A percentile compares a stretch with the other conserved stretches of the same genome.
Evolutionary conservation across 257 asterid species (phyloP).

Genomic region (Leptodermis oblonga): DNA sequence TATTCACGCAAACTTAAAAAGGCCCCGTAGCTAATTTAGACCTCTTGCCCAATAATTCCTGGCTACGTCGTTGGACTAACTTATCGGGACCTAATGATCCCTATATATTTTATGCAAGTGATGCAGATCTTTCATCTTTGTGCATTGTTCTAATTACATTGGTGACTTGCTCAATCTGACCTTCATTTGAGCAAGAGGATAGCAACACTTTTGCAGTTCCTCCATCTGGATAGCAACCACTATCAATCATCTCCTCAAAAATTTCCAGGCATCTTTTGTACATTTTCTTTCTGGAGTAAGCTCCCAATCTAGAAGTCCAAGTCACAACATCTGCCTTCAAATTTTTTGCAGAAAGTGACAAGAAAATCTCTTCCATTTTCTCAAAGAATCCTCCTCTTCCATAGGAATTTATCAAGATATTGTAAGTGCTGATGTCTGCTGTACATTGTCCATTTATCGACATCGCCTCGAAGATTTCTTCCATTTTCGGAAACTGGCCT

Average conservation of each 20-base stretch:
- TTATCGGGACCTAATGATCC: too few species aligned
- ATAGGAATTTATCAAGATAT: constrained; percentile 65
- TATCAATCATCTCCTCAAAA: constrained; percentile 83
- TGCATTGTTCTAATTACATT: constrained; percentile 67
- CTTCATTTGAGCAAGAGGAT: constrained; percentile 58
- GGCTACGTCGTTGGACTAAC: too few species aligned
- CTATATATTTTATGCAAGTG: constrained; percentile 21
- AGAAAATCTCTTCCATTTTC: constrained; percentile 69
- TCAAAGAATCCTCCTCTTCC: constrained; percentile 68
- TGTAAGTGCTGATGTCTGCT: constrained; percentile 72
- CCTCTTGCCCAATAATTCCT: too few species aligned
- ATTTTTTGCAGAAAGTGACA: constrained; percentile 37
- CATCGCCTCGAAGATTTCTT: too few species aligned
- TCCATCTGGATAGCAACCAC: constrained; percentile 76
- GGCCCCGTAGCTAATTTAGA: too few species aligned
- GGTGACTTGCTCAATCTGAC: constrained; percentile 72
- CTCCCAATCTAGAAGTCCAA: constrained; percentile 78
- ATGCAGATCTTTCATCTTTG: constrained; percentile 19
- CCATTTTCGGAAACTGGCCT: constrained; percentile 68
- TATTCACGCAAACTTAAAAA: too few species aligned
- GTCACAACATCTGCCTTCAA: constrained; percentile 62
- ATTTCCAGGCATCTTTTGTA: constrained; percentile 59
- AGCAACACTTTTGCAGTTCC: constrained; percentile 84
- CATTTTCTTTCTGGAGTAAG: constrained; percentile 69
- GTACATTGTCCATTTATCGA: constrained; percentile 38